Evolutionary conservation across 768 basidiomycete species (phyloP), one percentile per base, ranked within the genome.

Genomic region (Clitopilus passeckerianus): DNA sequence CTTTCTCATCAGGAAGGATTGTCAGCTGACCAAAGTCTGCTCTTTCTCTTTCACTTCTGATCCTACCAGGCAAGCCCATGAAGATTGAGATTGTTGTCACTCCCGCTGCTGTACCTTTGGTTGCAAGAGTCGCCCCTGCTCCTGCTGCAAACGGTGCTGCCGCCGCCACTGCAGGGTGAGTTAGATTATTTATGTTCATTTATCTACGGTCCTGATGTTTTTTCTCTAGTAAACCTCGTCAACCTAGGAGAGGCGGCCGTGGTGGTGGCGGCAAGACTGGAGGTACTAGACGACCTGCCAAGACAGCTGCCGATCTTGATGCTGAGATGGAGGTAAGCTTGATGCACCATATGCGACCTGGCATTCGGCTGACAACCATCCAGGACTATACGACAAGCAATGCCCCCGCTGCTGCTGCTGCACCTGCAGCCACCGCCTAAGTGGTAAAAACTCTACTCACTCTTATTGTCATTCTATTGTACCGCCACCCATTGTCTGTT

Each of bases 11-110:
- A 33, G 30, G 14, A 12, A 33, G 30, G 33, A 79, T 74, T 72
- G 66, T 74, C 78, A 74, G 73, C 81, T 82, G 70, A 84, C 73
- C 63, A 71, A 66, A 72, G 70, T 71, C 73, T 72, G 74, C 74
- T 77, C 20, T 79, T 78, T 68, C 64, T 66, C 68, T 63, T 70
- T 70, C 72, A 70, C 69, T 70, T 66, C 69, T 67, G 72, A 68
- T 68, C 67, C 71, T 66, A 63, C 74, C 70, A 98, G 96, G 92
- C 82, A 91, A 92, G 65, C 91, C 93, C 22, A 97, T 98, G 95
- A 96, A 95, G 82, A 95, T 98, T 63, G 96, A 99, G 81, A 93
- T 98, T 64, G 86, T 98, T 50, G 83, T 96, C 71, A 93, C 96
- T 77, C 93, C 93, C 12, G 81, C 87, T 50, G n/a, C 78, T 9